These are phyloP conservation scores for Tolypocladium inflatum DNA, from an alignment of 2,329 filamentous ascomycete genomes.

Conservation along the genomic window DNA sequence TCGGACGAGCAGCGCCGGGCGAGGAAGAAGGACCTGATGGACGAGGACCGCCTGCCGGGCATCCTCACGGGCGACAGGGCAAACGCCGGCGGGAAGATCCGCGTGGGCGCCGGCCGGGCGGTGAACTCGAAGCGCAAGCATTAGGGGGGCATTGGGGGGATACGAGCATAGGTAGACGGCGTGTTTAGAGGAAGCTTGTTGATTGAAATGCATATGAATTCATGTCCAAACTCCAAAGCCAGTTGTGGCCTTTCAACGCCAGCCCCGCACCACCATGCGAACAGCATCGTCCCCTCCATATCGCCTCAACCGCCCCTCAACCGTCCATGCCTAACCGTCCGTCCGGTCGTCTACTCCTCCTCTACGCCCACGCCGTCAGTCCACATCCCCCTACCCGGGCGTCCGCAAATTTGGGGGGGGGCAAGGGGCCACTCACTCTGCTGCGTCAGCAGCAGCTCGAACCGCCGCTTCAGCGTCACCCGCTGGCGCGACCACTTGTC, in stretches of 20 bases:
- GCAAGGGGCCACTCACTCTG: conserved; percentile 35
- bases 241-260: not conserved
- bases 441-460: conserved; percentile 79
- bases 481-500: conserved; percentile 98
- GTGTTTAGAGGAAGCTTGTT: conserved; percentile 1
- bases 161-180: not conserved
- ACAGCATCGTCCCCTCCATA: not conserved
- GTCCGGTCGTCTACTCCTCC: not conserved
- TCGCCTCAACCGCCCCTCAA: too few relatives aligned
- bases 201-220: conserved; percentile 4
- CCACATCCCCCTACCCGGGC: too few relatives aligned
- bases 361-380: not conserved
- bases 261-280: not conserved
- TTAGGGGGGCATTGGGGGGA: conserved; percentile 9
- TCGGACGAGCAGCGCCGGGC: conserved; percentile 53
- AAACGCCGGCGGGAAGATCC: conserved; percentile 52
- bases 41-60: conserved; percentile 81
- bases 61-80: conserved; percentile 75
- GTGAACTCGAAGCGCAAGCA: conserved; percentile 70
- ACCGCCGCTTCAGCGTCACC: conserved; percentile 90
- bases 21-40: conserved; percentile 79
- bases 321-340: too few relatives aligned
- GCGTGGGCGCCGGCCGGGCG: conserved; percentile 75
- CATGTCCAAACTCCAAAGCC: not conserved
- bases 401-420: too few relatives aligned